phyloP scores from a whole-genome alignment of 805 yeast species.

The Starmerella sirachaensis region DNA sequence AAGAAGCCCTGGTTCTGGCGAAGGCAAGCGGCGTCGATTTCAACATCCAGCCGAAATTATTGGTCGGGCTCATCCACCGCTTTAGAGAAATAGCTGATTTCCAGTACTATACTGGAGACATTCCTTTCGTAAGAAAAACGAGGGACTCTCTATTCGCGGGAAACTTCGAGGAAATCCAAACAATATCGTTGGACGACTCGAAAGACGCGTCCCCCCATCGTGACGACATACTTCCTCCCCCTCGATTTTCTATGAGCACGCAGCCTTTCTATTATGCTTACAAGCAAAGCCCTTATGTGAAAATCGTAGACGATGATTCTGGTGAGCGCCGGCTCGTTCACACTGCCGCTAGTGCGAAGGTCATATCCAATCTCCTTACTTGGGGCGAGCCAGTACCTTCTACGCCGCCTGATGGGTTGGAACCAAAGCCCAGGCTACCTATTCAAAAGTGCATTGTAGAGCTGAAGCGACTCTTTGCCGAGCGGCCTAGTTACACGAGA shows the following conservation, averaged over 20 bases:
- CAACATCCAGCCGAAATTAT: conserved; percentile 49
- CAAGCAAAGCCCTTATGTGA: conserved; percentile 54
- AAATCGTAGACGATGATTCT: conserved; percentile 44
- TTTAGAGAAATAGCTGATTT: conserved; percentile 84
- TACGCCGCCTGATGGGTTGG: conserved; percentile 32
- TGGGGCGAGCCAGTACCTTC: conserved; percentile 29
- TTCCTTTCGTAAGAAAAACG: conserved; percentile 36
- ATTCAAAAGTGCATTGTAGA: conserved; percentile 29
- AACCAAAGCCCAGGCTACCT: conserved; percentile 32
- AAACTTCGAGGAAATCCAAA: conserved; percentile 31
- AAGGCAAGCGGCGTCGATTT: conserved; percentile 29
- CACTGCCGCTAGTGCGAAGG: conserved; percentile 23
- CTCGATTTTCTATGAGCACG: conserved; percentile 61
- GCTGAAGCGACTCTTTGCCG: conserved; percentile 40
- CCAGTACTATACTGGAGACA: conserved; percentile 54
- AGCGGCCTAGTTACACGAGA: conserved; percentile 78
- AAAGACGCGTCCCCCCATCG: neutral
- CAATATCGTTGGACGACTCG: conserved; percentile 17
- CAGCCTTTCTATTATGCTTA: conserved; percentile 71
- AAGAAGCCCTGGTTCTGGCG: conserved; percentile 54
- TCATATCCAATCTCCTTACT: conserved; percentile 26
- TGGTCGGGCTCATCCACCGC: conserved; percentile 54
- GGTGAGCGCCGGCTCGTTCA: conserved; percentile 30
- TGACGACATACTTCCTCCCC: conserved; percentile 65
- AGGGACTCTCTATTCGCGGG: conserved; percentile 34